A percentile compares a stretch with the other conserved stretches of the same genome.
phyloP scores from a whole-genome alignment of 768 basidiomycete genomes.

The Suillus placidus region DNA sequence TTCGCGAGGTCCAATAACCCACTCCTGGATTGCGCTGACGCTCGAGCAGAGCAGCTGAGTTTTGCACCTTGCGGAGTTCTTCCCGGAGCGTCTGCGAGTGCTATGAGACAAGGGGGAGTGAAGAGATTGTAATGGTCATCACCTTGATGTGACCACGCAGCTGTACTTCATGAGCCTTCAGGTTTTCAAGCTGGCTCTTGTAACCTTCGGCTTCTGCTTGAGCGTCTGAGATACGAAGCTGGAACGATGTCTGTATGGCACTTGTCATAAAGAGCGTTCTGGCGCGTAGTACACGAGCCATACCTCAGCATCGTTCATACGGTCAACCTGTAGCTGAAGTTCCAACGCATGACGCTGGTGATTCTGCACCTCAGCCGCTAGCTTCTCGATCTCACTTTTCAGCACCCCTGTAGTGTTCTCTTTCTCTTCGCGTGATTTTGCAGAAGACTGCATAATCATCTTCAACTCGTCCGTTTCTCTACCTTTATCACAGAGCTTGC shows the following conservation, averaged over 20 bases:
- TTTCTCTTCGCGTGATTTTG: conserved; percentile 61
- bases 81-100: conserved; percentile 79
- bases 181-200: conserved; percentile 75
- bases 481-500: conserved; percentile 76
- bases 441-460: conserved; percentile 54
- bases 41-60: conserved; percentile 87
- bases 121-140: conserved; percentile 12
- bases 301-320: conserved; percentile 66
- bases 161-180: conserved; percentile 67
- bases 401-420: conserved; percentile 53
- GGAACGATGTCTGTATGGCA: conserved; percentile 42
- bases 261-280: conserved; percentile 20
- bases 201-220: conserved; percentile 51
- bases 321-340: conserved; percentile 50
- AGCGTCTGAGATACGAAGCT: conserved; percentile 52
- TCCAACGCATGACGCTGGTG: conserved; percentile 60
- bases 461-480: conserved; percentile 78
- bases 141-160: conserved; percentile 81
- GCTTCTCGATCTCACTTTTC: conserved; percentile 55
- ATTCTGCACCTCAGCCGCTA: conserved; percentile 49
- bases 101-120: conserved; percentile 11
- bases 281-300: conserved; percentile 16
- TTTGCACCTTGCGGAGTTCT: conserved; percentile 94
- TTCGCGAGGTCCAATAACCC: conserved; percentile 80
- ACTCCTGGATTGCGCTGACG: conserved; percentile 91